Base-by-base conservation (phyloP, 2,329 filamentous ascomycete species). In the Colletotrichum noveboracense region DNA sequence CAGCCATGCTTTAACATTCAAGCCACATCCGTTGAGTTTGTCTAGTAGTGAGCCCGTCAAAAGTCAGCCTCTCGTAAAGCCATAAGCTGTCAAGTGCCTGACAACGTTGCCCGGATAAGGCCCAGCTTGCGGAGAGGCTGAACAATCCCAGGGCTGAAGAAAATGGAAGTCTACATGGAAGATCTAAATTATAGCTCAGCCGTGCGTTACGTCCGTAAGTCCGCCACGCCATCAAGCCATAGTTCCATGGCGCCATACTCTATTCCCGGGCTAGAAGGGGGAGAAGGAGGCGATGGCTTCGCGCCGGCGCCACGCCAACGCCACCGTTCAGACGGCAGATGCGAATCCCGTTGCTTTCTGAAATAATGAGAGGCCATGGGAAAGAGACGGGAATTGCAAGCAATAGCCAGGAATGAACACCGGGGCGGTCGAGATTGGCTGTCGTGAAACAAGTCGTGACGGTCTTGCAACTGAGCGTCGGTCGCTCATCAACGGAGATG, bases 401-500 rank as follows among this genome's bases (percentile, higher is more conserved):
- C 36, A 38, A 38, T 38, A 30, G 48, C 43, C 21, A 66, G 14
- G 12, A 38, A 64, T 61, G 48, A 38, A 21, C 61, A 21, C 61
- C 26, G 24, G 66, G 71, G 67, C 30, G 62, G 72, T 71, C 36
- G 72, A 72, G n/a, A 66, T 67, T 32, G 55, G 8, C 16, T 30
- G 21, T 62, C 55, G 69, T 72, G 73, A 72, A 67, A 75, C 73
- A 73, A 21, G 62, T 62, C 68, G 64, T 30, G 61, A 60, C 64
- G 28, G 38, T 52, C 28, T 55, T 55, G 24, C 34, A 64, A 72
- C 56, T 66, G 30, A 48, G 62, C 56, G 62, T 26, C 62, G 36
- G 64, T 72, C 14, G 62, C 43, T 58, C 73, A 62, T 56, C 38
- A 66, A 60, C 74, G 74, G 74, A 76, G 74, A 26, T 76, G 34